Conservation (phyloP, 164 flowering plant genomes). For the Brasenia schreberi region DNA sequence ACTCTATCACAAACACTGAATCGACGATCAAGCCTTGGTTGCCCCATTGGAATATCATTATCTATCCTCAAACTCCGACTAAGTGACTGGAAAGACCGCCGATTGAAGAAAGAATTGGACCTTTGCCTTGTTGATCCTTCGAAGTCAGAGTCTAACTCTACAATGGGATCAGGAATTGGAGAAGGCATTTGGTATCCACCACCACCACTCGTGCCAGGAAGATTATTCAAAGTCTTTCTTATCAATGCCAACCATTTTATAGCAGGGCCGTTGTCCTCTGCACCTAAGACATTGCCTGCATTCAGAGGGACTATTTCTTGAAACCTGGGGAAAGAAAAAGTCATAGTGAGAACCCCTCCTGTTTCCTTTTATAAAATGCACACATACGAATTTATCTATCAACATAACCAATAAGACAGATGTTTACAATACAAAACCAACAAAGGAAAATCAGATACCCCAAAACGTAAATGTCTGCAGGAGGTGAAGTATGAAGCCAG, state of each 20-base stretch:
- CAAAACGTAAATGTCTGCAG: slow-evolving; percentile 95
- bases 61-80: slow-evolving; percentile 37
- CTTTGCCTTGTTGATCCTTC: slow-evolving; percentile 68
- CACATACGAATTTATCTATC: no score
- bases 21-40: slow-evolving; percentile 31
- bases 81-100: slow-evolving; percentile 30
- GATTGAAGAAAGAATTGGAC: slow-evolving; percentile 35
- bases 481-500: slow-evolving; percentile 94
- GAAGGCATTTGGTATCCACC: slow-evolving; percentile 60
- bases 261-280: slow-evolving; percentile 89
- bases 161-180: slow-evolving; percentile 72
- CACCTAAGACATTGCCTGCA: slow-evolving; percentile 95
- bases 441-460: slow-evolving; percentile 37
- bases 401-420: no score
- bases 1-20: slow-evolving; percentile 41
- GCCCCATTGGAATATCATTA: slow-evolving; percentile 19
- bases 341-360: background rate
- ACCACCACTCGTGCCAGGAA: slow-evolving; percentile 49
- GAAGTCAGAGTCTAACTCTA: slow-evolving; percentile 78
- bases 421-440: no score
- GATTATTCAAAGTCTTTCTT: slow-evolving; percentile 59
- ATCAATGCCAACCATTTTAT: slow-evolving; percentile 78
- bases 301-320: slow-evolving; percentile 96
- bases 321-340: slow-evolving; percentile 34
- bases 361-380: no score